Conservation (phyloP, 106 monocot species). For the Dioscorea zingiberensis region DNA sequence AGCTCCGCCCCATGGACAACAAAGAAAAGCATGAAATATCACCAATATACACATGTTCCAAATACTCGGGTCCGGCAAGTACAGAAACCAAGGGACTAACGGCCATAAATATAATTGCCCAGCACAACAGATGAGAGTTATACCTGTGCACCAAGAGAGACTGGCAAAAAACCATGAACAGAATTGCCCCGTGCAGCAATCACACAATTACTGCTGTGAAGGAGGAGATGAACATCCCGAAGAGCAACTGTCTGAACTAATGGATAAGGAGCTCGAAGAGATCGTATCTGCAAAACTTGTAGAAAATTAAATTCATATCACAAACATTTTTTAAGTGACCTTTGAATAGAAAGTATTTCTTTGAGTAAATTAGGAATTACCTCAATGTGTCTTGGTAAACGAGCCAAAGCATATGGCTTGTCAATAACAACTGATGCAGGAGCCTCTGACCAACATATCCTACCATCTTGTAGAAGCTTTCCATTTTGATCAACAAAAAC, state of each 20-base stretch:
- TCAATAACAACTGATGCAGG: constrained; percentile 76
- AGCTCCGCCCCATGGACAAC: too few species aligned
- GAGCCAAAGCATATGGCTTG: constrained; percentile 77
- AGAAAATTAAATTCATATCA: constrained; percentile 1
- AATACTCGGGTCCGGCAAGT: too few species aligned
- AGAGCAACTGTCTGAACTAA: constrained; percentile 86
- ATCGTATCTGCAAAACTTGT: constrained; percentile 64
- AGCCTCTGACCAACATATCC: constrained; percentile 90
- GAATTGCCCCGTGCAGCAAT: constrained; percentile 73
- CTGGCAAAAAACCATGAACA: constrained; percentile 80
- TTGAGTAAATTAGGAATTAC: constrained; percentile 14
- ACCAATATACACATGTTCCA: too few species aligned
- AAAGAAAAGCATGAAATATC: too few species aligned
- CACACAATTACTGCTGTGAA: constrained; percentile 60
- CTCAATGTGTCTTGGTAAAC: constrained; percentile 77
- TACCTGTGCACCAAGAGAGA: constrained; percentile 97
- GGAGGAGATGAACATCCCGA: constrained; percentile 76
- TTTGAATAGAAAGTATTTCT: not conserved
- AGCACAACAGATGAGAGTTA: not conserved
- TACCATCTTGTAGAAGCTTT: constrained; percentile 93
- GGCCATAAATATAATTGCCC: too few species aligned
- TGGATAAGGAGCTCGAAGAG: constrained; percentile 79
- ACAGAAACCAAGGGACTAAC: too few species aligned
- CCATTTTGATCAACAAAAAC: constrained; percentile 99
- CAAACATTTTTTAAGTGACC: too few species aligned